A percentile compares a stretch with the other conserved stretches of the same genome.
phyloP scores from a whole-genome alignment of 1,139 yeast species.

The Protomyces macrosporus region DNA sequence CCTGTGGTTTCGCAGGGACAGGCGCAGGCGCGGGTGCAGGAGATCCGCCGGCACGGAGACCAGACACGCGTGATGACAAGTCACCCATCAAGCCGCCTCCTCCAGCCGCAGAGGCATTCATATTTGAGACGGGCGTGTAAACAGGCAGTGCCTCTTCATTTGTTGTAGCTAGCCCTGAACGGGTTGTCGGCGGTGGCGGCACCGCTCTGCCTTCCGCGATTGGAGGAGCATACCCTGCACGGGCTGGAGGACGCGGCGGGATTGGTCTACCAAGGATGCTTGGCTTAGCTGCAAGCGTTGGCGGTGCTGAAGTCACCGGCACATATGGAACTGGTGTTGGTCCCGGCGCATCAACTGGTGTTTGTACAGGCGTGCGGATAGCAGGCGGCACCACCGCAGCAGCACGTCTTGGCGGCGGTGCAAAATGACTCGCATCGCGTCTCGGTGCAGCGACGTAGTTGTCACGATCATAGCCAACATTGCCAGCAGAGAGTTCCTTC shows the following conservation, averaged over 20 bases:
- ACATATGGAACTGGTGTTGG: neutral
- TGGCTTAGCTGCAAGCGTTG: neutral
- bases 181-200: slow-evolving; percentile 11
- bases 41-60: neutral
- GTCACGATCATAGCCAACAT: slow-evolving; percentile 17
- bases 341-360: neutral
- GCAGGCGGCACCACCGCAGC: slow-evolving; percentile 7
- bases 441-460: slow-evolving; percentile 20
- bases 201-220: neutral
- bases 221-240: neutral
- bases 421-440: slow-evolving; percentile 18
- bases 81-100: neutral
- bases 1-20: neutral
- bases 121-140: neutral
- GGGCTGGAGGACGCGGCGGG: neutral
- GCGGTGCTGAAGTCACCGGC: neutral
- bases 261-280: neutral
- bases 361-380: neutral
- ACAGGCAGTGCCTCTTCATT: slow-evolving; percentile 11
- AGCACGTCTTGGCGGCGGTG: slow-evolving; percentile 19
- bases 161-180: neutral
- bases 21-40: slow-evolving; percentile 1
- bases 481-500: slow-evolving; percentile 12
- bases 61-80: slow-evolving; percentile 1
- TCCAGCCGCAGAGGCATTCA: too few relatives aligned